A percentile compares a stretch with the other conserved stretches of the same genome.
Conservation (phyloP, 106 monocot species). For the Dendrobium officinale region DNA sequence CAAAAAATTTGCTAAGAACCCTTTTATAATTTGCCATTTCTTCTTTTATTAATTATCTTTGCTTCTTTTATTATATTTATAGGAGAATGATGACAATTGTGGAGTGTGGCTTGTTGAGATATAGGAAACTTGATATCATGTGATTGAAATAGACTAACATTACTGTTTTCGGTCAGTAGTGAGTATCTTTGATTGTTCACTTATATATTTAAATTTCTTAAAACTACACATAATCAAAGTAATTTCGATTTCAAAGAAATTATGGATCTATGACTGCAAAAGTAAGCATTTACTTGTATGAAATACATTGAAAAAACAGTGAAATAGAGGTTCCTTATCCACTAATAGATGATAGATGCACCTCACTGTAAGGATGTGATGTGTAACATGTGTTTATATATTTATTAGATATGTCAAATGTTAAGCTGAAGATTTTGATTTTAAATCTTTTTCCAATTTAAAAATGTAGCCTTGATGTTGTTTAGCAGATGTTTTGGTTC, state of each 20-base stretch:
- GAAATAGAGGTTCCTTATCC: not conserved
- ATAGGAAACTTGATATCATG: too few species aligned
- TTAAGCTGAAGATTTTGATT: not conserved
- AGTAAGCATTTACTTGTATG: not conserved
- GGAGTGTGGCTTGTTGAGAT: too few species aligned
- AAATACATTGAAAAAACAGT: not conserved
- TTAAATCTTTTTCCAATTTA: not conserved
- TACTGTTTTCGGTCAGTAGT: too few species aligned
- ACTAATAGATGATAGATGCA: not conserved
- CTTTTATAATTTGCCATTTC: too few species aligned
- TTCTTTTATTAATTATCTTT: not conserved
- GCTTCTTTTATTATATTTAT: not conserved
- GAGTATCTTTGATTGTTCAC: too few species aligned
- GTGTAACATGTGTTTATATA: too few species aligned
- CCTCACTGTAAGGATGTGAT: not conserved
- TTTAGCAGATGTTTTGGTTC: not conserved
- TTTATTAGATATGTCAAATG: not conserved
- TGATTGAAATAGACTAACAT: too few species aligned
- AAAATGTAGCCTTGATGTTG: not conserved
- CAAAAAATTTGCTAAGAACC: too few species aligned
- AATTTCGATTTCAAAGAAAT: not conserved
- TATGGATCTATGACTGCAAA: not conserved
- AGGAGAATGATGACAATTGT: not conserved
- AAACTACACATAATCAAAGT: not conserved
- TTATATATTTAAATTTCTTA: not conserved